Evolutionary conservation across 106 monocot genomes (phyloP).

Genomic region (Triglochin maritima): DNA sequence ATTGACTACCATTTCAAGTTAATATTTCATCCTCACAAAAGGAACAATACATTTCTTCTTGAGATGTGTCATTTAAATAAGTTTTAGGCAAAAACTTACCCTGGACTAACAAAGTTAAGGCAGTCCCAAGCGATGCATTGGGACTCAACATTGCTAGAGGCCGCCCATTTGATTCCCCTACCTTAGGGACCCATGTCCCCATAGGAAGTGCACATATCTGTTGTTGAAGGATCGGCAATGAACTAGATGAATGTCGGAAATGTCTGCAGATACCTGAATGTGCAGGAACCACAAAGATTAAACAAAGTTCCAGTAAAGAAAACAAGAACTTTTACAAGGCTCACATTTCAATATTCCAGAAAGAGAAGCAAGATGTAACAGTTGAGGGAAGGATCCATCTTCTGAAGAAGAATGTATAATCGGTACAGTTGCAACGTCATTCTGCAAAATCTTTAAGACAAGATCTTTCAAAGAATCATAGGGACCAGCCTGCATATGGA

Average conservation of each 20-base stretch:
- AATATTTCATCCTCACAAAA: too few relatives aligned
- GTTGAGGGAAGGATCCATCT: constrained; percentile 76
- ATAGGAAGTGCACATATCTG: constrained; percentile 58
- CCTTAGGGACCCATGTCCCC: constrained; percentile 84
- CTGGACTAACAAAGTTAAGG: constrained; percentile 77
- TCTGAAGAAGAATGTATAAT: constrained; percentile 63
- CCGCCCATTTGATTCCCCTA: constrained; percentile 67
- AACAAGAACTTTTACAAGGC: background rate
- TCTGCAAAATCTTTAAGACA: constrained; percentile 75
- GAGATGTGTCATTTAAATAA: too few relatives aligned
- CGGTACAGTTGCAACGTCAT: constrained; percentile 77
- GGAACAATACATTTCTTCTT: too few relatives aligned
- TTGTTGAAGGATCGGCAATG: constrained; percentile 66
- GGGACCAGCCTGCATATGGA: constrained; percentile 56
- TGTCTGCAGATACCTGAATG: constrained; percentile 79
- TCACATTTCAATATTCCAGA: constrained; percentile 86
- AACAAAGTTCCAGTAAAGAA: background rate
- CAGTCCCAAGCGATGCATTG: constrained; percentile 66
- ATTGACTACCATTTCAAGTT: too few relatives aligned
- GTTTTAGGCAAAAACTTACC: constrained; percentile 18
- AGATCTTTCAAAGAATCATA: constrained; percentile 84
- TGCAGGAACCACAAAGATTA: background rate
- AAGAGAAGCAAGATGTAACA: constrained; percentile 83
- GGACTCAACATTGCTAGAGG: constrained; percentile 68
- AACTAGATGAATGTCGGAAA: constrained; percentile 65